phyloP scores from a whole-genome alignment of 352 stramenopile genomes.

The Phytophthora quininea region DNA sequence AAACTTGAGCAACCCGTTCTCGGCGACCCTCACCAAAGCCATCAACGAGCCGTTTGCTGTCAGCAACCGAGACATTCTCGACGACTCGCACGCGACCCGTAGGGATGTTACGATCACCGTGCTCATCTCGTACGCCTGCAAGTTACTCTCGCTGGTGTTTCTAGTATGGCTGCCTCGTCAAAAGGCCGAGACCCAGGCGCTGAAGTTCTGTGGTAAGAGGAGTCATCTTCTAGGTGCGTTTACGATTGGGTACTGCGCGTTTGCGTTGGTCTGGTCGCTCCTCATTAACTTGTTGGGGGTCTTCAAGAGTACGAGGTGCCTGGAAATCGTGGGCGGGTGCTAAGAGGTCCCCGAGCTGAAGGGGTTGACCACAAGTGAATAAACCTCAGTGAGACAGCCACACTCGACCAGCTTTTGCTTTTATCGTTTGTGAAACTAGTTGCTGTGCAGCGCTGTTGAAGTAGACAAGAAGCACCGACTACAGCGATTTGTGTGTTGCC shows the following conservation, averaged over 20 bases:
- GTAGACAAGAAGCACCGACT: no score
- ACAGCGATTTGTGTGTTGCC: no score
- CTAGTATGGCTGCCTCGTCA: slow-evolving; percentile 47
- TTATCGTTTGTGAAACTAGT: no score
- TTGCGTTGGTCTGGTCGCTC: slow-evolving; percentile 45
- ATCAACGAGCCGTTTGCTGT: slow-evolving; percentile 56
- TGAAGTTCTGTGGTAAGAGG: slow-evolving; percentile 22
- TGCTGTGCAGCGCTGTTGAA: neutral
- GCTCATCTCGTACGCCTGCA: slow-evolving; percentile 45
- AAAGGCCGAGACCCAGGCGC: slow-evolving; percentile 36
- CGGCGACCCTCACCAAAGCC: slow-evolving; percentile 49
- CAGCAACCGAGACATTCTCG: slow-evolving; percentile 49
- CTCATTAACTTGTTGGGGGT: slow-evolving; percentile 47
- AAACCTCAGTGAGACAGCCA: neutral
- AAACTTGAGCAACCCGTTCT: slow-evolving; percentile 40
- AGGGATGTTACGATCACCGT: slow-evolving; percentile 42
- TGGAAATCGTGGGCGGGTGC: slow-evolving; percentile 44
- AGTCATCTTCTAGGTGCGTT: slow-evolving; percentile 34
- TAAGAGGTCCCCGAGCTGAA: no score
- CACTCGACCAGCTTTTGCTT: neutral
- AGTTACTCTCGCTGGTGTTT: slow-evolving; percentile 39
- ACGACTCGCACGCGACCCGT: slow-evolving; percentile 35
- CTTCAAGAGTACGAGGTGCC: slow-evolving; percentile 41
- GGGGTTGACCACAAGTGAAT: neutral
- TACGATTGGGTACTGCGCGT: slow-evolving; percentile 38